Base-by-base conservation (phyloP, 2,329 filamentous ascomycete species). In the Colletotrichum tabaci region DNA sequence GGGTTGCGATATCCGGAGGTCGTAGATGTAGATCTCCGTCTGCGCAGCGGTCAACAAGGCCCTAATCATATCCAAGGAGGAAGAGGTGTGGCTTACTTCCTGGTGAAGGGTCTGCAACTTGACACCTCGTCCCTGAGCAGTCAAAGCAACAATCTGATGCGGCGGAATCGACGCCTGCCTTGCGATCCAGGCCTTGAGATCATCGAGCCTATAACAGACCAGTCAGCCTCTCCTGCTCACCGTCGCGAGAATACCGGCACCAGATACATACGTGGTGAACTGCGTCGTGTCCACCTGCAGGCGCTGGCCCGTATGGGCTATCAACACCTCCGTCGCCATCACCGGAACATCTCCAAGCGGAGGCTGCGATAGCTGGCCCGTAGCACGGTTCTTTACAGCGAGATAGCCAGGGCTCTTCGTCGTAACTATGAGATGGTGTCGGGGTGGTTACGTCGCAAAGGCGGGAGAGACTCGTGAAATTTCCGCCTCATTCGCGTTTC, bases 21-120 rank as follows among this genome's bases (percentile, higher is more conserved):
- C 95, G 82, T 97, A 99, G 63, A 98, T 90, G 80, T 93, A 98
- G 68, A 99, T 91, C 80, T 98, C 95, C 75, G 90, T 93, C 92
- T 97, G 76, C 38, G 72, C 60, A 53, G 42, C 8, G 30, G 40
- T 75, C 56, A 78, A 73, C 52, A 56, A 10, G 42, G 50, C 30
- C 42, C 23, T 15, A n/a, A n/a, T 30, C 5, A 35, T 38, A 15
- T 35, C 53, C 10, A 21, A 38, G 15, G 13, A 38, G 44, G 15
- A 30, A 46, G 6, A 47, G 35, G 2, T 6, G 5, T 67, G 26
- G 47, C 85, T 52, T 84, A 94, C 94, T 89, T 98, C 96, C 46
- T 90, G 91, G 74, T 94, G 89, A 58, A 98, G 88, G 46, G 91
- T 93, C 79, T 96, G 93, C 46, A 91, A 86, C 82, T 95, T 95